phyloP scores from a whole-genome alignment of 257 asterid species.

The Rubia yunnanensis region DNA sequence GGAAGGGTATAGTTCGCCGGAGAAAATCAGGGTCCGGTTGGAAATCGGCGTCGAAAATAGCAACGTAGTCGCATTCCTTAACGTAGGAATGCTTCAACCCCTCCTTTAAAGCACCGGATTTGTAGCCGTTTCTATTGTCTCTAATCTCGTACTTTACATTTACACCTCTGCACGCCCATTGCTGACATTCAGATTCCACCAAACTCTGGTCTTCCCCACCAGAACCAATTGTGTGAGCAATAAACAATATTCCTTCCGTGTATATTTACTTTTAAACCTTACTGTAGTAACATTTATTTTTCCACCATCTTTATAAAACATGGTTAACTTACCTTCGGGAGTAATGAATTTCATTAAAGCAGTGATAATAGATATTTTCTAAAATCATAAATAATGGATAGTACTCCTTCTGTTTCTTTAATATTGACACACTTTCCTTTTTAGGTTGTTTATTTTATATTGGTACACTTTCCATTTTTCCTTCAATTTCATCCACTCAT shows the following conservation, averaged over 20 bases:
- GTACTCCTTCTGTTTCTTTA: too few relatives aligned
- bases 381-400: too few relatives aligned
- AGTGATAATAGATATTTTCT: too few relatives aligned
- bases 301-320: too few relatives aligned
- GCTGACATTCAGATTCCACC: conserved; percentile 28
- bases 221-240: not conserved
- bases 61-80: conserved; percentile 26
- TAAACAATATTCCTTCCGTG: not conserved
- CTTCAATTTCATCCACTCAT: too few relatives aligned
- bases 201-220: conserved; percentile 18
- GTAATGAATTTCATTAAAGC: too few relatives aligned
- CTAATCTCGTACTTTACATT: conserved; percentile 31
- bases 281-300: too few relatives aligned
- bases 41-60: conserved; percentile 36
- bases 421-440: too few relatives aligned
- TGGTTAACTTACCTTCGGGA: too few relatives aligned
- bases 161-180: conserved; percentile 31
- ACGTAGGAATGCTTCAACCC: conserved; percentile 31
- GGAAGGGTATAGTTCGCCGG: conserved; percentile 27
- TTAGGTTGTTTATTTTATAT: too few relatives aligned
- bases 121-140: conserved; percentile 31
- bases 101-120: conserved; percentile 35
- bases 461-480: too few relatives aligned
- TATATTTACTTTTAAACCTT: too few relatives aligned
- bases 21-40: conserved; percentile 29